phyloP scores from a whole-genome alignment of 331 rosid genomes.

The Cucumis variabilis region DNA sequence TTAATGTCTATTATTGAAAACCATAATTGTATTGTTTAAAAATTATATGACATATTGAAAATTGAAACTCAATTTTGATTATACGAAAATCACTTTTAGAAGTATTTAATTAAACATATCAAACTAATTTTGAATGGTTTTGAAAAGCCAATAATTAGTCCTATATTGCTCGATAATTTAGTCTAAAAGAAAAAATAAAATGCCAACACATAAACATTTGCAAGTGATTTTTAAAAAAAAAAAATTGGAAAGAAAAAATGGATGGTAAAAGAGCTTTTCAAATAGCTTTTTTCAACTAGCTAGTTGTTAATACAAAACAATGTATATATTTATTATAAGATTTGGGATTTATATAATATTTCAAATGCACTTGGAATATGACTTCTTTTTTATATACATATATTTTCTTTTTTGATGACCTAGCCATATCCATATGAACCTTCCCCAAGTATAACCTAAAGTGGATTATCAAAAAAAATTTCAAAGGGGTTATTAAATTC shows the following conservation, averaged over 20 bases:
- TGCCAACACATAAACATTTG: neutral
- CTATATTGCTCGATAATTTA: too few species aligned
- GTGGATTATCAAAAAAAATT: neutral
- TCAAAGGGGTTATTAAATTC: neutral
- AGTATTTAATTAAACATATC: too few species aligned
- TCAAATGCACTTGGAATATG: neutral
- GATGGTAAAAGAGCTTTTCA: neutral
- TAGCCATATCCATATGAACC: neutral
- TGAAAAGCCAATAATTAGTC: too few species aligned
- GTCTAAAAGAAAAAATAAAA: too few species aligned
- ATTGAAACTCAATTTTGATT: too few species aligned
- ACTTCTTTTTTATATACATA: neutral
- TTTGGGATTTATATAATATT: neutral
- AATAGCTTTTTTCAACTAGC: neutral
- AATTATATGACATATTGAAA: too few species aligned
- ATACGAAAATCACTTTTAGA: too few species aligned
- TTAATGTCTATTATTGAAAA: too few species aligned
- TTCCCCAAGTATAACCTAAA: slow-evolving; percentile 4
- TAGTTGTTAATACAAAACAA: neutral
- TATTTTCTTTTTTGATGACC: neutral
- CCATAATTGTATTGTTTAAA: too few species aligned
- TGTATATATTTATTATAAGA: neutral
- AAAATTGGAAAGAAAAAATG: neutral
- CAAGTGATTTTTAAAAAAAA: neutral
- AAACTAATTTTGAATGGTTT: too few species aligned